These are phyloP conservation scores for Citrus sp. DNA, from an alignment of 345 rosid genomes.

Conservation along the genomic window DNA sequence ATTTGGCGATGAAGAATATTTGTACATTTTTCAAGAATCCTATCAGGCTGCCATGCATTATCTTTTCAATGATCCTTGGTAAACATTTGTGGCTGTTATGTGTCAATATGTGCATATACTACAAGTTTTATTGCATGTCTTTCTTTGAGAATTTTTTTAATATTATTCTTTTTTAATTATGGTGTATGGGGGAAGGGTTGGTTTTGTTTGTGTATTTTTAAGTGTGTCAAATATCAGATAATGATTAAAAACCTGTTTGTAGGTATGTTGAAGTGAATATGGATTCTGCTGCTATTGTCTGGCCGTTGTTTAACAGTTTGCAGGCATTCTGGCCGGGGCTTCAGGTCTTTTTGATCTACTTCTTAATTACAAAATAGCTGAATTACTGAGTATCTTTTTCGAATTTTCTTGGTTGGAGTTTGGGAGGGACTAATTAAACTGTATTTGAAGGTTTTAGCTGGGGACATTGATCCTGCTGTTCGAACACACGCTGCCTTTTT, in stretches of 20 bases:
- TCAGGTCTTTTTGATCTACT: conserved; percentile 51
- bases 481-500: conserved; percentile 97
- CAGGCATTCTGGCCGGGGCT: conserved; percentile 99
- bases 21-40: conserved; percentile 93
- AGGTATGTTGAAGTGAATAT: conserved; percentile 99
- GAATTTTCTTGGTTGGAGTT: neutral
- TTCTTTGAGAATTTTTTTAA: neutral
- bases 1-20: conserved; percentile 92
- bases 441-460: conserved; percentile 81
- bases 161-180: neutral
- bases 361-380: neutral
- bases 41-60: conserved; percentile 86
- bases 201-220: neutral
- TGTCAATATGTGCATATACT: conserved; percentile 23
- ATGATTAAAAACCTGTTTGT: conserved; percentile 18
- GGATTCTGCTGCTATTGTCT: conserved; percentile 97
- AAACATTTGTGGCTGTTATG: conserved; percentile 35
- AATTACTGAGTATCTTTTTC: neutral
- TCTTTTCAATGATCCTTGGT: conserved; percentile 97
- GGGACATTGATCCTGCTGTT: conserved; percentile 93
- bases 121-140: conserved; percentile 1
- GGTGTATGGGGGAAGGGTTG: neutral
- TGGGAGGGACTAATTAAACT: neutral
- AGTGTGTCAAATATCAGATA: neutral
- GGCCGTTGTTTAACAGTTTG: conserved; percentile 95